phyloP scores from a whole-genome alignment of 176 grass and related monocot species.

The Carex littledalei region DNA sequence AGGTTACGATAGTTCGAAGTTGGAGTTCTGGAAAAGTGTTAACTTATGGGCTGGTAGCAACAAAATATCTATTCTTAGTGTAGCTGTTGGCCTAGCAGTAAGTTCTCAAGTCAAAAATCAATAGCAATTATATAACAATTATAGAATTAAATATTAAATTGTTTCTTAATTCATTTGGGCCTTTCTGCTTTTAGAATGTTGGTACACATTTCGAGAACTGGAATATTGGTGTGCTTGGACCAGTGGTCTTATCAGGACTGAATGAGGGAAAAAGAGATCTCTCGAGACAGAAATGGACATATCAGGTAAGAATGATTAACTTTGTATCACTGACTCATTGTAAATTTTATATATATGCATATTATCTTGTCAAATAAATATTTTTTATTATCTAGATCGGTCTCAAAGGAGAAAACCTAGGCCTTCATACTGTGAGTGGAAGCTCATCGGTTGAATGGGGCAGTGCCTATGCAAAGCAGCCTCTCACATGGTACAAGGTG shows the following conservation, averaged over 20 bases:
- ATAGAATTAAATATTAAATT: neutral
- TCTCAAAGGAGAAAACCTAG: conserved; percentile 60
- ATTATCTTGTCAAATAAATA: neutral
- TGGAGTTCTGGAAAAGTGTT: conserved; percentile 45
- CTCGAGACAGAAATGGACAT: conserved; percentile 81
- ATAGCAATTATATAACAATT: too few species aligned
- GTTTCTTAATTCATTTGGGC: neutral
- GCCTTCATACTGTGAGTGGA: conserved; percentile 46
- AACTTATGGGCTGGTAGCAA: conserved; percentile 85
- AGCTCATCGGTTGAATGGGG: conserved; percentile 79
- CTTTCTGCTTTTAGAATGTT: conserved; percentile 41
- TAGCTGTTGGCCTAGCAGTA: conserved; percentile 75
- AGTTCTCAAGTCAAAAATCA: conserved; percentile 12
- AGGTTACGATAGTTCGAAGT: conserved; percentile 39
- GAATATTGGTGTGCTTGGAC: conserved; percentile 80
- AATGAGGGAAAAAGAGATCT: conserved; percentile 67
- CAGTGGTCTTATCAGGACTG: conserved; percentile 56
- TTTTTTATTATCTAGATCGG: conserved; percentile 51
- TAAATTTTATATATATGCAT: neutral
- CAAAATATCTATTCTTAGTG: conserved; percentile 85
- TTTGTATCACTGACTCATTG: neutral
- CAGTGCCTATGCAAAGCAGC: conserved; percentile 30
- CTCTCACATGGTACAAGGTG: conserved; percentile 96
- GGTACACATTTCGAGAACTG: conserved; percentile 77
- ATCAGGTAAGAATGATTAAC: conserved; percentile 41